phyloP scores from a whole-genome alignment of 2,329 filamentous ascomycete species.

The Ophiostoma tasmaniense region DNA sequence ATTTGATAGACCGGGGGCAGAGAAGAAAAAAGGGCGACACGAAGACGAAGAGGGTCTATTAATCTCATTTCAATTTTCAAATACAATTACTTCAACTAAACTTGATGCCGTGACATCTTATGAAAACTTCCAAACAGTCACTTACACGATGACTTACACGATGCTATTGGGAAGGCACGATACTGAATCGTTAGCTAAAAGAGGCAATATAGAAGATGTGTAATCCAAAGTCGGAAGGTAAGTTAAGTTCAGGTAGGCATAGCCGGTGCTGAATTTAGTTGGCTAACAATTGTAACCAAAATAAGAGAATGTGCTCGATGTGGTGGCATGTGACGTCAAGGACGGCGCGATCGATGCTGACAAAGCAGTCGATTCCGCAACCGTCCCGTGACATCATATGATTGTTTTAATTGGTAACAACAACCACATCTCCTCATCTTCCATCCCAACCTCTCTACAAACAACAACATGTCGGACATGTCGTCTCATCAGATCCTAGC shows the following conservation, averaged over 20 bases:
- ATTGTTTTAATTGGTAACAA: background rate
- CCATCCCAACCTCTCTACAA: background rate
- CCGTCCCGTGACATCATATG: constrained; percentile 3
- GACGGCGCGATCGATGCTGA: background rate
- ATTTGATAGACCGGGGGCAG: background rate
- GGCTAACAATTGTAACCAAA: too few species aligned
- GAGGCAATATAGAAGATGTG: too few species aligned
- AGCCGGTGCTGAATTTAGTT: too few species aligned
- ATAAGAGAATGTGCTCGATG: too few species aligned
- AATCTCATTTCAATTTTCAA: background rate
- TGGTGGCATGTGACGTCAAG: background rate
- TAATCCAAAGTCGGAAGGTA: too few species aligned
- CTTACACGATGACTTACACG: too few species aligned
- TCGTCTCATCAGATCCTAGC: constrained; percentile 63
- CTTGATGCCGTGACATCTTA: background rate
- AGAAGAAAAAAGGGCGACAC: background rate
- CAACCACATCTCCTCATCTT: background rate
- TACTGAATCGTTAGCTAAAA: too few species aligned
- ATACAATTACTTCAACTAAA: background rate
- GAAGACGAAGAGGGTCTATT: background rate
- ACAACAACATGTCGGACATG: constrained; percentile 37
- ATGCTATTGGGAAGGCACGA: too few species aligned
- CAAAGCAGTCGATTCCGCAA: background rate
- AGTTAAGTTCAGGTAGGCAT: too few species aligned
- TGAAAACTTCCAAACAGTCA: too few species aligned